Evolutionary conservation across 192 early-diverging fungal genomes (phyloP).

Genomic region (Coemansia reversa): DNA sequence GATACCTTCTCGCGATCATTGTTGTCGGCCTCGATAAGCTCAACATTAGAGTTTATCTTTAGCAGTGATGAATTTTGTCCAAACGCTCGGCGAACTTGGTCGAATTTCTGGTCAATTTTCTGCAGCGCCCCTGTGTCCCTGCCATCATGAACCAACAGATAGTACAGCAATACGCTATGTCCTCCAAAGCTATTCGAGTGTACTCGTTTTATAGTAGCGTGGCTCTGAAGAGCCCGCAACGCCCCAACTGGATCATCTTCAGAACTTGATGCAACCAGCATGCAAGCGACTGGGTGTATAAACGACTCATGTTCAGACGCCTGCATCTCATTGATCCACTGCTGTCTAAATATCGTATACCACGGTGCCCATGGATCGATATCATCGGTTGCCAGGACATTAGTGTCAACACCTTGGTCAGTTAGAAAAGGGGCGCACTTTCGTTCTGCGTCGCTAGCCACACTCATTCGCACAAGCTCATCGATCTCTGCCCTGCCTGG

Average conservation of each 20-base stretch:
- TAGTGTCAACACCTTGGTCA: constrained; percentile 12
- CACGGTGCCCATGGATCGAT: constrained; percentile 65
- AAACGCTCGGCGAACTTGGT: constrained; percentile 46
- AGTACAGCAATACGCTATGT: constrained; percentile 76
- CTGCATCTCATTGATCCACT: constrained; percentile 56
- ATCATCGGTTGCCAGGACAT: constrained; percentile 20
- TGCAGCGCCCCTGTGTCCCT: constrained; percentile 31
- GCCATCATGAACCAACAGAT: constrained; percentile 84
- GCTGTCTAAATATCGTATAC: constrained; percentile 75
- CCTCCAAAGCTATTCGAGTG: constrained; percentile 75
- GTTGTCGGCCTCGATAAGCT: constrained; percentile 17
- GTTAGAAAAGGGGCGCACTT: constrained; percentile 19
- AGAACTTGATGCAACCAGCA: constrained; percentile 64
- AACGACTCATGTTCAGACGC: constrained; percentile 91
- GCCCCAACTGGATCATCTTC: constrained; percentile 75
- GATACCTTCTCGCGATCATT: constrained; percentile 31
- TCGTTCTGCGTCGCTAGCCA: constrained; percentile 6
- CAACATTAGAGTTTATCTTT: constrained; percentile 40
- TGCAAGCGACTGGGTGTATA: constrained; percentile 89
- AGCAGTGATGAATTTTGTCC: constrained; percentile 47
- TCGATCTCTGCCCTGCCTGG: constrained; percentile 26
- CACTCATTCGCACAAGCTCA: constrained; percentile 18
- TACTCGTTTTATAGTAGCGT: constrained; percentile 55
- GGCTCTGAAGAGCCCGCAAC: constrained; percentile 59
- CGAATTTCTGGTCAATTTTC: constrained; percentile 47